Evolutionary conservation across 768 basidiomycete species (phyloP).

Genomic region (Ramaria sp.): DNA sequence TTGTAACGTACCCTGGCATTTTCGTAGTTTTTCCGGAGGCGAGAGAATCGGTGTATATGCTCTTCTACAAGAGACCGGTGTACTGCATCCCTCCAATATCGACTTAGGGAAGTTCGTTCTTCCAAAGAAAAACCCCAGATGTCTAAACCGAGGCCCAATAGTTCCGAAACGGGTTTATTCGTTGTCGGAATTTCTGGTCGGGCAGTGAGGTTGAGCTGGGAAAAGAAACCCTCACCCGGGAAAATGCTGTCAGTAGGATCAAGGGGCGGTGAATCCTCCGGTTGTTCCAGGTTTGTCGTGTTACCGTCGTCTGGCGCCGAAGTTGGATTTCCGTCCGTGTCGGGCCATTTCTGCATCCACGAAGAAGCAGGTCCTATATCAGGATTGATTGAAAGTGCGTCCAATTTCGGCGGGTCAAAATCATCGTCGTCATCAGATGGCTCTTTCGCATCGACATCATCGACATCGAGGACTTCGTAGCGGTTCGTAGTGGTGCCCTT

Average conservation of each 20-base stretch:
- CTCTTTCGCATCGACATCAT: background rate
- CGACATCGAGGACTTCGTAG: background rate
- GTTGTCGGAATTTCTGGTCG: constrained; percentile 29
- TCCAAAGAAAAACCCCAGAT: constrained; percentile 44
- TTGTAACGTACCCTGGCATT: constrained; percentile 27
- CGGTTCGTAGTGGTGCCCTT: background rate
- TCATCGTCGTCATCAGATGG: constrained; percentile 2
- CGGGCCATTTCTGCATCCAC: background rate
- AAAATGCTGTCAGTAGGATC: background rate
- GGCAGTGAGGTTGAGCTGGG: constrained; percentile 21
- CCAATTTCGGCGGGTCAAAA: background rate
- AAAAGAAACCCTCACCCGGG: constrained; percentile 36
- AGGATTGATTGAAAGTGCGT: background rate
- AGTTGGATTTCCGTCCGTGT: background rate
- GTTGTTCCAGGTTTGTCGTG: too few relatives aligned
- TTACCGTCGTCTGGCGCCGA: background rate
- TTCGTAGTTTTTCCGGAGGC: constrained; percentile 28
- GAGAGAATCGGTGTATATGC: constrained; percentile 32
- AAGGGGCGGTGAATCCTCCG: background rate
- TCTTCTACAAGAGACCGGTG: constrained; percentile 21
- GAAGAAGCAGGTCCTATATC: background rate
- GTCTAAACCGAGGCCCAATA: constrained; percentile 24
- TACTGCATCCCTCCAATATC: constrained; percentile 37
- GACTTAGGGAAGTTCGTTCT: constrained; percentile 38
- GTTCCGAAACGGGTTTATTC: constrained; percentile 25